These are phyloP conservation scores for Herpetospermum pedunculosum DNA, from an alignment of 306 rosid species.

Conservation along the genomic window DNA sequence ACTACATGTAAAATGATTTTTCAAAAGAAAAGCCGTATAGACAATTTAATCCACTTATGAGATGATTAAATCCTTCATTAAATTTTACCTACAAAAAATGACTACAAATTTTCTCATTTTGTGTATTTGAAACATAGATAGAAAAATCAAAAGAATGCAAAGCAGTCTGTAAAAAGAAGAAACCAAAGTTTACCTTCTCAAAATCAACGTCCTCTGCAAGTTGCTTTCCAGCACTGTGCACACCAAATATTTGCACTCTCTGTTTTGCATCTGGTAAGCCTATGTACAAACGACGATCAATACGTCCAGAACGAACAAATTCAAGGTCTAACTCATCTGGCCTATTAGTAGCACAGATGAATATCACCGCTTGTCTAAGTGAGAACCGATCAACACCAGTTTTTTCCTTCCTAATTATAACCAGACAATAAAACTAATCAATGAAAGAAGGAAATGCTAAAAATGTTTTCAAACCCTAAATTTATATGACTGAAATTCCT, in stretches of 20 bases:
- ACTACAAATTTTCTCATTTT: neutral
- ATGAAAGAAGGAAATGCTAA: neutral
- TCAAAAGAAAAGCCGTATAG: neutral
- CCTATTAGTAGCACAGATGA: constrained; percentile 92
- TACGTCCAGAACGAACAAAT: constrained; percentile 81
- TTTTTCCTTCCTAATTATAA: constrained; percentile 63
- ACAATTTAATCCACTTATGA: neutral
- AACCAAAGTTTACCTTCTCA: constrained; percentile 40
- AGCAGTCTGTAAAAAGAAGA: neutral
- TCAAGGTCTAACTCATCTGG: constrained; percentile 90
- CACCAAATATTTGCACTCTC: constrained; percentile 71
- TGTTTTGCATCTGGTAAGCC: constrained; percentile 93
- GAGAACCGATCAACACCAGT: constrained; percentile 79
- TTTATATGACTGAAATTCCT: neutral
- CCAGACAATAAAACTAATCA: neutral
- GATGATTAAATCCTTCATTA: neutral
- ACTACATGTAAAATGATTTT: neutral
- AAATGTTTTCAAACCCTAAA: neutral
- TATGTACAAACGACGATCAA: constrained; percentile 90
- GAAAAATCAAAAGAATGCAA: neutral
- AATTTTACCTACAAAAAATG: neutral
- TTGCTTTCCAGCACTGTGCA: constrained; percentile 70
- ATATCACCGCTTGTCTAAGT: constrained; percentile 92
- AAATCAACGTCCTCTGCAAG: constrained; percentile 79
- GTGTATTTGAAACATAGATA: neutral